Conservation (phyloP, 495 filamentous ascomycete genomes). For the Penicillium cataractarum region DNA sequence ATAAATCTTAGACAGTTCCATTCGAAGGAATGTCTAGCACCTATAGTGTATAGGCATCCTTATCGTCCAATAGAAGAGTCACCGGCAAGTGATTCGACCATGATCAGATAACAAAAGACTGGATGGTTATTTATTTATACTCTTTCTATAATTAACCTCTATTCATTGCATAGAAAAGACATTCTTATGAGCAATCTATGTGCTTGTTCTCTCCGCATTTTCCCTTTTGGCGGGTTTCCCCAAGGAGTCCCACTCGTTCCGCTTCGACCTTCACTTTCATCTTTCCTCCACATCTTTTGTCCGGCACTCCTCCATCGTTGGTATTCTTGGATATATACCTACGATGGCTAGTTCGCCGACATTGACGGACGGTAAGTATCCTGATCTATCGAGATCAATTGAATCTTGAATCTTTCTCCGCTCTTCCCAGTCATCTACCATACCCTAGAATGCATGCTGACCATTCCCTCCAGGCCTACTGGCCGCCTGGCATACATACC, state of each 20-base stretch:
- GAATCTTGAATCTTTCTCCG: not conserved
- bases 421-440: not conserved
- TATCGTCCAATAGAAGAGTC: too few relatives aligned
- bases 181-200: too few relatives aligned
- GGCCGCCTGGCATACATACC: slow-evolving; percentile 47
- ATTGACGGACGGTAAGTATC: slow-evolving; percentile 13
- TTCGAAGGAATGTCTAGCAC: too few relatives aligned
- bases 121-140: too few relatives aligned
- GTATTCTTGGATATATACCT: not conserved
- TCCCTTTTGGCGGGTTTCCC: not conserved
- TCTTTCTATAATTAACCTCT: too few relatives aligned
- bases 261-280: not conserved
- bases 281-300: not conserved
- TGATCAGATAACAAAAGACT: too few relatives aligned
- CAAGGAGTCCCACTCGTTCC: not conserved
- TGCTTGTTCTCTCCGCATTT: not conserved
- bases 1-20: too few relatives aligned
- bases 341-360: not conserved
- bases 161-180: too few relatives aligned
- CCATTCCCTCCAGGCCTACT: slow-evolving; percentile 28
- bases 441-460: not conserved
- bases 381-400: not conserved
- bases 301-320: not conserved
- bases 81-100: too few relatives aligned
- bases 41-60: too few relatives aligned